phyloP scores from a whole-genome alignment of 1,139 yeast genomes.

The Ogataea hybrid region DNA sequence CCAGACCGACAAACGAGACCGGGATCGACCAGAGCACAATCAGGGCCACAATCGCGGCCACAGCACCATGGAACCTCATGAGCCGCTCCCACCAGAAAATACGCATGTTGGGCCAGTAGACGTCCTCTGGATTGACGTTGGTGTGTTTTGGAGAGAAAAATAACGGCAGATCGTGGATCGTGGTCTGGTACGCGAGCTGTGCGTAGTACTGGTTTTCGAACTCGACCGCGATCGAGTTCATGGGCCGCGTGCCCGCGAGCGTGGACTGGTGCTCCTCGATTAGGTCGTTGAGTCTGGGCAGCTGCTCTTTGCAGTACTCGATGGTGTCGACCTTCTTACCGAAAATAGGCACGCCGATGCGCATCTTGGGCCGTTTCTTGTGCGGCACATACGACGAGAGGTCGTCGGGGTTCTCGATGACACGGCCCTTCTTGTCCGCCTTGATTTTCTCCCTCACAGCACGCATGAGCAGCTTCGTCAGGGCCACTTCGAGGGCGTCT shows the following conservation, averaged over 20 bases:
- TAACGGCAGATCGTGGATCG: conserved; percentile 52
- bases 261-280: conserved; percentile 51
- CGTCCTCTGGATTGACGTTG: conserved; percentile 62
- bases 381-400: conserved; percentile 50
- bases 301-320: conserved; percentile 51
- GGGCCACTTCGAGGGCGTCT: conserved; percentile 55
- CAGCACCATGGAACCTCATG: conserved; percentile 56
- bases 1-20: conserved; percentile 77
- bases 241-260: conserved; percentile 42
- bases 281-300: conserved; percentile 55
- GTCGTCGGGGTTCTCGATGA: conserved; percentile 56
- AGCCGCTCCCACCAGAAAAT: conserved; percentile 83
- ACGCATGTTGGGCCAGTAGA: conserved; percentile 69
- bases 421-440: conserved; percentile 55
- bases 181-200: conserved; percentile 65
- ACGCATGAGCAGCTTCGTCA: conserved; percentile 53
- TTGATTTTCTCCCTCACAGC: conserved; percentile 55
- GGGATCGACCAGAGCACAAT: conserved; percentile 84
- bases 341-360: conserved; percentile 37
- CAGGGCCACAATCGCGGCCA: conserved; percentile 54
- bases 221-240: conserved; percentile 65
- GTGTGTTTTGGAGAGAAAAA: conserved; percentile 49
- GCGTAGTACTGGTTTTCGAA: conserved; percentile 70
- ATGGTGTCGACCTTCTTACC: conserved; percentile 61
- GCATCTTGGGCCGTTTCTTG: conserved; percentile 70